Evolutionary conservation across 2,329 filamentous ascomycete species (phyloP), one percentile per base, ranked within the genome.

Genomic region (Venturia aucupariae): DNA sequence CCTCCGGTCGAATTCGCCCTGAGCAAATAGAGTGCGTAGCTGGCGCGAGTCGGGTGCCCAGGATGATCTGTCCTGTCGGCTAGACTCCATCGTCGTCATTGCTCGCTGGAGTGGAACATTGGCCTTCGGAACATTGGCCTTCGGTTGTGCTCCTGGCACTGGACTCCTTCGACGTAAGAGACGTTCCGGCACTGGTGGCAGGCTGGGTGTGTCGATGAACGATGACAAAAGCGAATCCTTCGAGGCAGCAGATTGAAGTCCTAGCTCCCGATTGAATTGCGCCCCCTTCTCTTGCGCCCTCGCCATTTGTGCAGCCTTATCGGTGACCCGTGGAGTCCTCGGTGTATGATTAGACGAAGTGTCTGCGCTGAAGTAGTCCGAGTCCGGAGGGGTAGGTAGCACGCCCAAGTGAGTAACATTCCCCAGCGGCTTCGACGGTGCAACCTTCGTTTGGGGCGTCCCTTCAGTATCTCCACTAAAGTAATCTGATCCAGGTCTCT

Each of bases 341-440:
- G 63, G 63, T 32, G 63, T 61, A 7, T 44, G n/a, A 24, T 42
- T 54, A 19, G 64, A 60, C n/a, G 64, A 63, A 7, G 46, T 64
- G 30, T 65, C 64, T 39, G 64, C 60, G 59, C 59, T 62, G 38
- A 65, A 65, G 60, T 65, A 65, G 39, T 65, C 64, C 8, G 64
- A 65, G 46, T 65, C 64, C n/a, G 35, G 57, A 32, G 64, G 32
- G n/a, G 38, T 39, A 11, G 60, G 35, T 54, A 62, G 22, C 19
- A 44, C 41, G 3, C 41, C 38, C n/a, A 27, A 30, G 24, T 35
- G 51, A 22, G 30, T n/a, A 57, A 30, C 10, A 35, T 57, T 57
- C 24, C 17, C 35, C 19, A 42, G 41, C 32, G 62, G 48, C n/a
- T 42, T 64, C 44, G 19, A 27, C 15, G 51, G 17, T 19, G 19